Conservation (phyloP, 75 land plant genomes). For the Adiantum capillusveneris region DNA sequence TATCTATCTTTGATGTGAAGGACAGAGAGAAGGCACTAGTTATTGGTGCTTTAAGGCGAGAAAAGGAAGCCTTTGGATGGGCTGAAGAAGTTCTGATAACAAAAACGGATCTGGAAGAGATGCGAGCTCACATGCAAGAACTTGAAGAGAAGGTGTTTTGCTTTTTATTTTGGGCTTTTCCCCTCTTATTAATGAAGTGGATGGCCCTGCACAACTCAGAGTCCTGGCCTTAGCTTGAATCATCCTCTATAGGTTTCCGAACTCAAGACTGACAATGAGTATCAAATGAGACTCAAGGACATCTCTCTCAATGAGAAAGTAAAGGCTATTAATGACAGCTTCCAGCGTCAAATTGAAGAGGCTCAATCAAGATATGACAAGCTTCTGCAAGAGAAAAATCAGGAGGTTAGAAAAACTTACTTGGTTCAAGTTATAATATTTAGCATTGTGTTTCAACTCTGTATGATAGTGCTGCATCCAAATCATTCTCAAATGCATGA, state of each 20-base stretch:
- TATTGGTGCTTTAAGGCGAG: conserved; percentile 10
- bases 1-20: conserved; percentile 28
- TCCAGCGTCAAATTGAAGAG: conserved; percentile 16
- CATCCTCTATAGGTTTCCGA: conserved; percentile 14
- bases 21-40: conserved; percentile 24
- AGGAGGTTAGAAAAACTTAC: conserved; percentile 18
- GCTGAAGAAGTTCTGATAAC: conserved; percentile 25
- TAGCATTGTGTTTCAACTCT: no score
- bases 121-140: conserved; percentile 23
- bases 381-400: conserved; percentile 23
- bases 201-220: no score
- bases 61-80: conserved; percentile 30
- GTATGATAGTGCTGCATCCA: no score
- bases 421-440: no score
- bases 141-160: conserved; percentile 29
- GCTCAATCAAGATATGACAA: conserved; percentile 16
- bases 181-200: no score
- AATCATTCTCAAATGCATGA: no score
- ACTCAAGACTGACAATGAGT: conserved; percentile 20
- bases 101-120: conserved; percentile 26
- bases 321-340: conserved; percentile 15
- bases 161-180: not conserved
- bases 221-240: not conserved
- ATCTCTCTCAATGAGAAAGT: conserved; percentile 14
- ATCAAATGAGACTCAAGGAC: conserved; percentile 31